phyloP scores from a whole-genome alignment of 805 yeast genomes.

The Spathaspora girioi region DNA sequence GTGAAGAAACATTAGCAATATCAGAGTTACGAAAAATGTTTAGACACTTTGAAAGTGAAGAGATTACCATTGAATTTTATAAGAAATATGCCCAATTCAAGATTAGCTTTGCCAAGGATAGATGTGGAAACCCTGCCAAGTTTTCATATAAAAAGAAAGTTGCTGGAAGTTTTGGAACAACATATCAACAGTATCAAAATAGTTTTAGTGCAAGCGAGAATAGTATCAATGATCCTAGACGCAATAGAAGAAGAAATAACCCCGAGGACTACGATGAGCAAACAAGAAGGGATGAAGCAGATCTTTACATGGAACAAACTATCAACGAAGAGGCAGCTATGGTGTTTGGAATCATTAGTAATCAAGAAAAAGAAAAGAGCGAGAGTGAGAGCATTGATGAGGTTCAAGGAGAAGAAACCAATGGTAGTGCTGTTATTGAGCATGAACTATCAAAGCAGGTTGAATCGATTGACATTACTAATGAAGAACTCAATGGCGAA shows the following conservation, averaged over 20 bases:
- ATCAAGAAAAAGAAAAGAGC: conserved; percentile 8
- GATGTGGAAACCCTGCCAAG: conserved; percentile 76
- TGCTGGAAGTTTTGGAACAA: conserved; percentile 5
- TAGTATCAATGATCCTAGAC: conserved; percentile 10
- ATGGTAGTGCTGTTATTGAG: background rate
- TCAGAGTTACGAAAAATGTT: conserved; percentile 60
- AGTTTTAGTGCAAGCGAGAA: conserved; percentile 2
- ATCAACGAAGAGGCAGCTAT: conserved; percentile 39
- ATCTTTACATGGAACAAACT: conserved; percentile 12
- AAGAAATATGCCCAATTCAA: conserved; percentile 51
- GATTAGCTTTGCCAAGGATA: conserved; percentile 70
- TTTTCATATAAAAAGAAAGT: conserved; percentile 42
- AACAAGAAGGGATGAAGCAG: conserved; percentile 6
- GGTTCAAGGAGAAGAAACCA: background rate
- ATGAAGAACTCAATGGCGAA: background rate
- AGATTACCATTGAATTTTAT: conserved; percentile 33
- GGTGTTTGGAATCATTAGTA: conserved; percentile 42
- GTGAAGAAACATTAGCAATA: conserved; percentile 30
- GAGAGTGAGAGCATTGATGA: conserved; percentile 4
- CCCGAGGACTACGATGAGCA: conserved; percentile 9
- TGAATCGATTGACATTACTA: background rate
- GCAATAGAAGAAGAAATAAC: conserved; percentile 4
- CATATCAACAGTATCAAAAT: conserved; percentile 9
- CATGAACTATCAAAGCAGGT: background rate
- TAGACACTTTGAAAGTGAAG: conserved; percentile 23